These are phyloP conservation scores for Penicillium canariense DNA, from an alignment of 495 filamentous ascomycete genomes.

Conservation along the genomic window DNA sequence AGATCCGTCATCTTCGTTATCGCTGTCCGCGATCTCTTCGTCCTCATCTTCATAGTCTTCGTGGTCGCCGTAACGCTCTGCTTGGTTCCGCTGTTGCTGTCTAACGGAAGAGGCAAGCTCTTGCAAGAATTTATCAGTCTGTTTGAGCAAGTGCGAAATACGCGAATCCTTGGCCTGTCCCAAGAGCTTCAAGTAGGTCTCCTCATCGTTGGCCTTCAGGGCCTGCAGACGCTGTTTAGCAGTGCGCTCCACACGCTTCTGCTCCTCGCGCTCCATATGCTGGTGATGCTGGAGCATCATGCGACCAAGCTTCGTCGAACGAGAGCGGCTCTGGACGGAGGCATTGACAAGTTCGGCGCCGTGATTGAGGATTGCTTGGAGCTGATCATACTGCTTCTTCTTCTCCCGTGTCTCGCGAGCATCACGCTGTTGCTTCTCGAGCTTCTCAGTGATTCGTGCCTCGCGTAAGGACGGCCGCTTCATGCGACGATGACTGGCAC, in stretches of 20 bases:
- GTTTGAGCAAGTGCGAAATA: constrained; percentile 92
- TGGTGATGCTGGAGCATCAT: constrained; percentile 86
- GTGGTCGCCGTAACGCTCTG: constrained; percentile 71
- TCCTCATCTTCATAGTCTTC: constrained; percentile 60
- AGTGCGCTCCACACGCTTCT: constrained; percentile 93
- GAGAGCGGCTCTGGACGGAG: constrained; percentile 53
- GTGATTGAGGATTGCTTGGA: constrained; percentile 69
- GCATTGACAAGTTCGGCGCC: constrained; percentile 61
- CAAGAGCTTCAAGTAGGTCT: constrained; percentile 93
- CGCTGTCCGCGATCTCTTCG: constrained; percentile 61
- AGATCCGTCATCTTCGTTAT: constrained; percentile 69
- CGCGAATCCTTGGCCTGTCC: constrained; percentile 98
- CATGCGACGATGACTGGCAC: constrained; percentile 81
- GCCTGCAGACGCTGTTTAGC: constrained; percentile 99
- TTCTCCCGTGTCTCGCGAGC: constrained; percentile 90
- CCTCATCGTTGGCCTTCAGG: constrained; percentile 97
- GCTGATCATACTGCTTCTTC: constrained; percentile 90
- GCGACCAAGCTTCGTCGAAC: constrained; percentile 80
- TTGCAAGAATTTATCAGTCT: constrained; percentile 95
- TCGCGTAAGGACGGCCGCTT: constrained; percentile 97
- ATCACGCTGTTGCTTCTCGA: constrained; percentile 97
- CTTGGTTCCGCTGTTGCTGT: constrained; percentile 80
- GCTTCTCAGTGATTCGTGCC: constrained; percentile 93
- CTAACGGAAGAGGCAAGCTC: constrained; percentile 93
- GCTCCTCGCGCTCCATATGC: constrained; percentile 97